Conservation (phyloP, 2,329 filamentous ascomycete genomes). For the Fusarium neocosmosporiellum region DNA sequence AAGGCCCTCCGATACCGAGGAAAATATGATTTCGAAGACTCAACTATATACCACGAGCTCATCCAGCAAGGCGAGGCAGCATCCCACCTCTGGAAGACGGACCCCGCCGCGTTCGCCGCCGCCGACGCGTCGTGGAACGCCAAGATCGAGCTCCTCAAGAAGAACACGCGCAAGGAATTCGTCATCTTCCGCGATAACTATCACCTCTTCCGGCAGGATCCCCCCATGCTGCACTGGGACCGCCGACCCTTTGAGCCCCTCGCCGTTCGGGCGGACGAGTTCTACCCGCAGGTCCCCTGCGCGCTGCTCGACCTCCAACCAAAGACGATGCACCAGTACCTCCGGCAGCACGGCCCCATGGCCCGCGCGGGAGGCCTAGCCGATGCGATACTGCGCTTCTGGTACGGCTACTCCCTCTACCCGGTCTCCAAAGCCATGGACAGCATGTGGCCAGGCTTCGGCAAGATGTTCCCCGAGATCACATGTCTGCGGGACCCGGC, state of each 20-base stretch:
- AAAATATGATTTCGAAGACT: slow-evolving; percentile 35
- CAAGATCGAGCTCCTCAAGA: slow-evolving; percentile 47
- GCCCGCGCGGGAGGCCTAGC: slow-evolving; percentile 61
- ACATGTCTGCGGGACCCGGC: slow-evolving; percentile 60
- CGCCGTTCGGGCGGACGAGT: slow-evolving; percentile 66
- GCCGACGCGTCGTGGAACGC: slow-evolving; percentile 50
- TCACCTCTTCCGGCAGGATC: slow-evolving; percentile 60
- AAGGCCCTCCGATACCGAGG: slow-evolving; percentile 45
- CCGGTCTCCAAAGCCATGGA: slow-evolving; percentile 60
- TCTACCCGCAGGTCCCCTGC: slow-evolving; percentile 70
- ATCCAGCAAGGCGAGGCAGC: slow-evolving; percentile 48
- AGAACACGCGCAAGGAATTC: slow-evolving; percentile 51
- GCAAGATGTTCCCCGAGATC: slow-evolving; percentile 62
- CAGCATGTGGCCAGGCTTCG: slow-evolving; percentile 68
- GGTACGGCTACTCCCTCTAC: slow-evolving; percentile 58
- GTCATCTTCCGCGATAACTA: slow-evolving; percentile 63
- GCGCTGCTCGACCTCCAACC: slow-evolving; percentile 77
- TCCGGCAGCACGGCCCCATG: slow-evolving; percentile 59
- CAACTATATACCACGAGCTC: slow-evolving; percentile 44
- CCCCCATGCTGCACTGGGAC: slow-evolving; percentile 74
- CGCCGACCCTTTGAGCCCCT: slow-evolving; percentile 78
- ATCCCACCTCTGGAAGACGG: slow-evolving; percentile 25
- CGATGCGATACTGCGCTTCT: slow-evolving; percentile 58
- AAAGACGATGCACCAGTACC: slow-evolving; percentile 59
- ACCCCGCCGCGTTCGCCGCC: slow-evolving; percentile 41